These are phyloP conservation scores for Butyriboletus regius DNA, from an alignment of 1,284 basidiomycete genomes.

Conservation along the genomic window DNA sequence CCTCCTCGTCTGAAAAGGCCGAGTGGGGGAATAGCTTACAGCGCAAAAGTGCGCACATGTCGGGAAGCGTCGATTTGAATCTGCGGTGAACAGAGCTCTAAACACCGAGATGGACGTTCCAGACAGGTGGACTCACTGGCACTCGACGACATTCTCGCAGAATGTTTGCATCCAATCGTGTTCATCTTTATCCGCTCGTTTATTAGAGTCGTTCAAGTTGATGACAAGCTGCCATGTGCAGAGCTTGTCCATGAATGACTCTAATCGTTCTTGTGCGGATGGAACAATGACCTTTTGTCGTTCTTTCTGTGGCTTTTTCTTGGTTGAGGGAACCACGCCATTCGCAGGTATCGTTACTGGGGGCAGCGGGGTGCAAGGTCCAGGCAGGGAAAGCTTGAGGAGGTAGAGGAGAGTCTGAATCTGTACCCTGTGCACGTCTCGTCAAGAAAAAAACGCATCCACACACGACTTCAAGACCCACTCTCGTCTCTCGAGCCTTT, in stretches of 20 bases:
- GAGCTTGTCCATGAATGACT: constrained; percentile 68
- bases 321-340: constrained; percentile 8
- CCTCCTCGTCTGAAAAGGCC: constrained; percentile 46
- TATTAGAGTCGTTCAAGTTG: constrained; percentile 30
- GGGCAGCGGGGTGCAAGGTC: constrained; percentile 29
- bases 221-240: constrained; percentile 64
- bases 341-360: constrained; percentile 21
- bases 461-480: constrained; percentile 34
- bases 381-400: constrained; percentile 56
- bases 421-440: constrained; percentile 45
- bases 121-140: constrained; percentile 40
- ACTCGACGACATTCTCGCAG: constrained; percentile 57
- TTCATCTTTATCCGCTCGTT: constrained; percentile 28
- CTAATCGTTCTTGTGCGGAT: constrained; percentile 48
- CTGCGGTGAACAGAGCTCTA: constrained; percentile 33
- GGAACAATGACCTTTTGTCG: constrained; percentile 24
- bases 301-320: constrained; percentile 36
- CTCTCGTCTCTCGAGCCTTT: constrained; percentile 66
- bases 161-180: constrained; percentile 69
- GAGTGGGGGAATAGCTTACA: constrained; percentile 61
- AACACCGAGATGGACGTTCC: background rate
- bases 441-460: background rate
- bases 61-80: constrained; percentile 50
- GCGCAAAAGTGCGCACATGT: constrained; percentile 51
- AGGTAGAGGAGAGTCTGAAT: constrained; percentile 66